A percentile compares a stretch with the other conserved stretches of the same genome.
These are phyloP conservation scores for Dactylonectria macrodidyma DNA, from an alignment of 2,329 filamentous ascomycete genomes.

Conservation along the genomic window DNA sequence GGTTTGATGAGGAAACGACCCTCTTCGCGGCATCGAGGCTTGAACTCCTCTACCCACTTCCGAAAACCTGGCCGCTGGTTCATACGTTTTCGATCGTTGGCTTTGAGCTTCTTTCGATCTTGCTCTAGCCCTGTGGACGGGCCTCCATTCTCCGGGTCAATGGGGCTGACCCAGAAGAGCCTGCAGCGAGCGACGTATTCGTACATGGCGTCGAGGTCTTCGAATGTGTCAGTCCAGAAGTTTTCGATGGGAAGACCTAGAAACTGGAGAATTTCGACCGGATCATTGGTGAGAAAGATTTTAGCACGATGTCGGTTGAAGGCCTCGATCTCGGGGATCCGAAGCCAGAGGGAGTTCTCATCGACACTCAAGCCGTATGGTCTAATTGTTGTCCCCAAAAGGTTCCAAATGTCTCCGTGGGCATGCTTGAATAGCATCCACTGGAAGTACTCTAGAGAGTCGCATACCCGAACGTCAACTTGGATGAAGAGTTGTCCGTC, in stretches of 20 bases:
- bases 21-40: slow-evolving; percentile 65
- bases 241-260: slow-evolving; percentile 67
- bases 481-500: slow-evolving; percentile 67
- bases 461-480: slow-evolving; percentile 75
- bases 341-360: slow-evolving; percentile 74
- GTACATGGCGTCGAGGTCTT: slow-evolving; percentile 69
- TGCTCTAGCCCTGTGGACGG: slow-evolving; percentile 32
- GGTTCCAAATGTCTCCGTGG: slow-evolving; percentile 80
- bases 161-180: slow-evolving; percentile 67
- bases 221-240: slow-evolving; percentile 71
- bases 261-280: slow-evolving; percentile 71
- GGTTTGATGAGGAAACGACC: slow-evolving; percentile 51
- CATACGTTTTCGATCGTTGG: slow-evolving; percentile 72
- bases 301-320: slow-evolving; percentile 69
- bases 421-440: slow-evolving; percentile 79
- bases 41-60: slow-evolving; percentile 74
- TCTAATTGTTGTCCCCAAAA: slow-evolving; percentile 75
- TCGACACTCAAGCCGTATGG: slow-evolving; percentile 77
- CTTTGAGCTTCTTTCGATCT: slow-evolving; percentile 58
- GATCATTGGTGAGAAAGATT: slow-evolving; percentile 73
- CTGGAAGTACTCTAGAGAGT: slow-evolving; percentile 57
- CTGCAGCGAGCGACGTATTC: slow-evolving; percentile 71
- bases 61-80: slow-evolving; percentile 69
- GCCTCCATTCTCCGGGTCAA: slow-evolving; percentile 47
- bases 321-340: slow-evolving; percentile 77